phyloP scores from a whole-genome alignment of 1,284 basidiomycete genomes.

The Leccinum insolens region DNA sequence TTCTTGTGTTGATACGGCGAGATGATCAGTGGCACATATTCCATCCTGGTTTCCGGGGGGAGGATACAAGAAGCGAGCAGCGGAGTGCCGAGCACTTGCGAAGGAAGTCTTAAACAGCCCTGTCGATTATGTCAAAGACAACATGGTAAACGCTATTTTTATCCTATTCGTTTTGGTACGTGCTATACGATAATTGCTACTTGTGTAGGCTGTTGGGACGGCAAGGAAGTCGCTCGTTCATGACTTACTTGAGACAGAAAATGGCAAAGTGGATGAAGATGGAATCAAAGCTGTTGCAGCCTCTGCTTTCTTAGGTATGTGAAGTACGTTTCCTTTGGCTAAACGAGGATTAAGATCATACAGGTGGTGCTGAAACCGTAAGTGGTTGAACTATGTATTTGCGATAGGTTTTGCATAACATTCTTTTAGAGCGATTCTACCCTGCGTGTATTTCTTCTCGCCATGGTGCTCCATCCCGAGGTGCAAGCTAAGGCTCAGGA shows the following conservation, averaged over 20 bases:
- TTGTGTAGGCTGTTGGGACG: slow-evolving; percentile 21
- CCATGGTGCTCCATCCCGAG: slow-evolving; percentile 35
- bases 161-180: neutral
- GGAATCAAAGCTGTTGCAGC: slow-evolving; percentile 29
- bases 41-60: slow-evolving; percentile 43
- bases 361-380: slow-evolving; percentile 35
- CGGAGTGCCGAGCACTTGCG: slow-evolving; percentile 29
- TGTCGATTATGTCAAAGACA: slow-evolving; percentile 33
- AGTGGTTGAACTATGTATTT: slow-evolving; percentile 1
- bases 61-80: slow-evolving; percentile 29
- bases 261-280: slow-evolving; percentile 9
- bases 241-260: slow-evolving; percentile 16
- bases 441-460: slow-evolving; percentile 29
- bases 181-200: neutral
- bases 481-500: slow-evolving; percentile 27
- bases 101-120: slow-evolving; percentile 33
- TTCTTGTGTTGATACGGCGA: slow-evolving; percentile 21
- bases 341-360: neutral
- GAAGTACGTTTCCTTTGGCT: neutral
- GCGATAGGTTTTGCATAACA: neutral
- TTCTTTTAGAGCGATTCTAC: slow-evolving; percentile 19
- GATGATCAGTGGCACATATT: slow-evolving; percentile 27
- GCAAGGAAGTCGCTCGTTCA: slow-evolving; percentile 27
- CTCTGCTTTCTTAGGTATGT: slow-evolving; percentile 30
- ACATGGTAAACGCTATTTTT: slow-evolving; percentile 30